Base-by-base conservation (phyloP, 352 stramenopile genomes). In the Pythium vanterpoolii region DNA sequence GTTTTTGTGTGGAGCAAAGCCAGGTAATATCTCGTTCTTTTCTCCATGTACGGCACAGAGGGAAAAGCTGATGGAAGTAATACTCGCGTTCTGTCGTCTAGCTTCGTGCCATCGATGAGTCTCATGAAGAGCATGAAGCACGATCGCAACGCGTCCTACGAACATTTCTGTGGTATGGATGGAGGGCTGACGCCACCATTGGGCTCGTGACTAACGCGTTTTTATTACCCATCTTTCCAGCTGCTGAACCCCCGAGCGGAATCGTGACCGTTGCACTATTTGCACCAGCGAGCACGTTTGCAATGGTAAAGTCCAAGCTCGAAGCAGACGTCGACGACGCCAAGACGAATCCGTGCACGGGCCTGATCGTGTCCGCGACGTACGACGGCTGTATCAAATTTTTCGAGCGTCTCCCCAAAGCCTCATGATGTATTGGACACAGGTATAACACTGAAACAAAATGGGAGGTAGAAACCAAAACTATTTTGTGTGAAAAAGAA, bases 1-100 rank as follows among this genome's bases (percentile, higher is more conserved):
- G 83, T 96, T 31, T 92, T 89, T 72, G 76, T 96, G 42, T 96
- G 86, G 85, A 89, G 81, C 72, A 94, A 90, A 79, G 68, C 73
- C 26, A 84, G 66, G 75, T 88, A 19, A 14, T 60, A 40, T 19
- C n/a, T 3, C 1, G 30, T 39, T 27, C 1, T 44, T 39, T 27
- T 33, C n/a, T n/a, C 48, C 21, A 23, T 21, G 26, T 31, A n/a
- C n/a, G n/a, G n/a, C n/a, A n/a, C n/a, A n/a, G n/a, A n/a, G 26
- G 42, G 38, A 50, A 27, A 30, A 31, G 36, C 9, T n/a, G 14
- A 18, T 18, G 16, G 1, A 11, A 48, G 31, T 61, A 14, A 53
- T 19, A 9, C 11, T 34, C 18, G 0, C 5, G 11, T 48, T 38
- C 34, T 31, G 23, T 30, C 21, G 23, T 28, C 8, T 23, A 82